phyloP scores from a whole-genome alignment of 2,329 filamentous ascomycete species.

The Chrysoporthe austroafricana region DNA sequence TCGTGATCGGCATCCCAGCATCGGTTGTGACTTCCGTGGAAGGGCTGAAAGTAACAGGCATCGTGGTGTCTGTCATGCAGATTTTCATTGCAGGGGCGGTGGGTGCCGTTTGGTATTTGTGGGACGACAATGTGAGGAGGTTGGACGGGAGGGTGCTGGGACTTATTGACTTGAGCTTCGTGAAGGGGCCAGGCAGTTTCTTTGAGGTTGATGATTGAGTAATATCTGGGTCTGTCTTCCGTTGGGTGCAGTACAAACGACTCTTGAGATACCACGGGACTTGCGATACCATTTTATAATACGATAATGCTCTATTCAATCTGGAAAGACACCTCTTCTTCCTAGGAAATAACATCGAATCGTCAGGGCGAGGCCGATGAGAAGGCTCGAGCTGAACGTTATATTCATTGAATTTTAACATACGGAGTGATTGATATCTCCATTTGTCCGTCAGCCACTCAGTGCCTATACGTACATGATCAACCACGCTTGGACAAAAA shows the following conservation, averaged over 20 bases:
- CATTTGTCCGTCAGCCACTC: neutral
- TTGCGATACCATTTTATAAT: neutral
- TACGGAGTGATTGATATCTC: too few species aligned
- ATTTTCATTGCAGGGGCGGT: conserved; percentile 42
- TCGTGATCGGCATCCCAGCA: conserved; percentile 48
- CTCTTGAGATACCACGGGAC: neutral
- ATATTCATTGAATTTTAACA: neutral
- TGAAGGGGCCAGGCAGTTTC: conserved; percentile 50
- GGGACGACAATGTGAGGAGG: conserved; percentile 46
- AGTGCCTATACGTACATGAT: neutral
- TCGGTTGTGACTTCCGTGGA: conserved; percentile 38
- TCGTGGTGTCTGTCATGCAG: conserved; percentile 49
- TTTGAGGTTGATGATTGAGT: conserved; percentile 45
- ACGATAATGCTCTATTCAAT: neutral
- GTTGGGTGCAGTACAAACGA: neutral
- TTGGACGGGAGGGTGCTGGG: conserved; percentile 53
- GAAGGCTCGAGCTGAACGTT: neutral
- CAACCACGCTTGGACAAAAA: neutral
- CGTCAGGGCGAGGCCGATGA: too few species aligned
- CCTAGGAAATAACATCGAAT: neutral
- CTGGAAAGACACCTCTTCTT: neutral
- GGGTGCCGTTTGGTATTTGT: conserved; percentile 46
- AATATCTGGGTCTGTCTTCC: neutral
- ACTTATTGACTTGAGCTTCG: conserved; percentile 47
- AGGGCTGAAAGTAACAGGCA: conserved; percentile 43